These are phyloP conservation scores for Leptodontidium sp. DNA, from an alignment of 2,329 filamentous ascomycete species.

Conservation along the genomic window DNA sequence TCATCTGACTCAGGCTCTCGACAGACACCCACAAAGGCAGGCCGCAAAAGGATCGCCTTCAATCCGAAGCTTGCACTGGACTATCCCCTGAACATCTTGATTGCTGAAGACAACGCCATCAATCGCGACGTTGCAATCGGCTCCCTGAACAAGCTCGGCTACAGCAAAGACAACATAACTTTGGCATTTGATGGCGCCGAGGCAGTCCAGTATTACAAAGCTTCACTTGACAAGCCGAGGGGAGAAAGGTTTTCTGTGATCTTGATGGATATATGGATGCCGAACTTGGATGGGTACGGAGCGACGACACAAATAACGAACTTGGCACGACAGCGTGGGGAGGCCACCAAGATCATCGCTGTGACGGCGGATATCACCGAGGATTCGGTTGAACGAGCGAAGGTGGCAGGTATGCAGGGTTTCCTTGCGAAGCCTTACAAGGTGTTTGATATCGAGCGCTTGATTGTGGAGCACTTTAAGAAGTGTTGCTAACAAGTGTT, in stretches of 20 bases:
- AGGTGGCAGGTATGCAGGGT: conserved; percentile 61
- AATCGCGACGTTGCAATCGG: conserved; percentile 72
- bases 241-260: conserved; percentile 64
- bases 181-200: conserved; percentile 75
- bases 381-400: conserved; percentile 57
- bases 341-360: conserved; percentile 53
- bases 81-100: conserved; percentile 71
- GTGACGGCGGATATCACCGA: conserved; percentile 65
- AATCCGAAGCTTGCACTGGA: conserved; percentile 66
- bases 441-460: conserved; percentile 59
- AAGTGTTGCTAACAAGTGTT: conserved; percentile 17
- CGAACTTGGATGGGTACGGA: conserved; percentile 75
- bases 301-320: conserved; percentile 68
- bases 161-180: conserved; percentile 59
- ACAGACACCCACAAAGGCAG: neutral
- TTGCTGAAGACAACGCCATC: conserved; percentile 78
- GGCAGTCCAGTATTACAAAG: conserved; percentile 67
- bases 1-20: neutral
- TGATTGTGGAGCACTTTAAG: conserved; percentile 52
- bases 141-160: conserved; percentile 74
- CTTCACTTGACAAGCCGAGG: conserved; percentile 47
- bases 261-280: conserved; percentile 81
- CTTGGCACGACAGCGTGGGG: conserved; percentile 34
- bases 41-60: conserved; percentile 45
- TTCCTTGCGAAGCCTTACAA: conserved; percentile 65